Conservation (phyloP, 116 monocot genomes). For the Papilionanthe hybrid region DNA sequence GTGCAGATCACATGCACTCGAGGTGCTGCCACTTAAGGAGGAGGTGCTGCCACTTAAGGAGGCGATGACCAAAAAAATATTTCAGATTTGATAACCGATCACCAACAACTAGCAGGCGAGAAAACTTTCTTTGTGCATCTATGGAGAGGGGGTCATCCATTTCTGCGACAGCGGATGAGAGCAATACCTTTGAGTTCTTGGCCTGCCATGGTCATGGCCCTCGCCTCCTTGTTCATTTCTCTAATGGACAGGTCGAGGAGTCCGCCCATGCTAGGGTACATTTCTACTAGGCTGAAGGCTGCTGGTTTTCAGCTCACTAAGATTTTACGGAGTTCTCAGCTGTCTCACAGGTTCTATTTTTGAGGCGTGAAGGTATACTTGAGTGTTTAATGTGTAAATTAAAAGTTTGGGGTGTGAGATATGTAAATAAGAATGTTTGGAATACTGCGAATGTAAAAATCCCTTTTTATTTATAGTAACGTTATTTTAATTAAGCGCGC, state of each 20-base stretch:
- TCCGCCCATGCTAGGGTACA: constrained; percentile 78
- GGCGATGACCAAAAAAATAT: constrained; percentile 85
- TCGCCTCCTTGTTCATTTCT: constrained; percentile 58
- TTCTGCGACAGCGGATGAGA: constrained; percentile 77
- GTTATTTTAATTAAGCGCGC: neutral
- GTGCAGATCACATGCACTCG: constrained; percentile 31
- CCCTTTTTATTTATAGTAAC: neutral
- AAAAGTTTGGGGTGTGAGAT: no score
- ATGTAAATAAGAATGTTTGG: no score
- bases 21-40: constrained; percentile 57
- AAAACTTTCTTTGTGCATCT: constrained; percentile 65
- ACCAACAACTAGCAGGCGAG: constrained; percentile 1
- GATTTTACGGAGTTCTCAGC: no score
- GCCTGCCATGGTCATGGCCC: constrained; percentile 72
- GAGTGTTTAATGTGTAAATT: no score
- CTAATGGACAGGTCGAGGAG: constrained; percentile 74
- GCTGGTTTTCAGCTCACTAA: no score
- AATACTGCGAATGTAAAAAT: no score
- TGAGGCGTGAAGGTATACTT: no score
- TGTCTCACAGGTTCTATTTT: no score
- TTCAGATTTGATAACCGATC: constrained; percentile 54
- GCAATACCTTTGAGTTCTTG: constrained; percentile 78
- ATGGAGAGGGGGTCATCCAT: constrained; percentile 72
- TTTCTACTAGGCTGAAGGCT: no score
- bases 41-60: constrained; percentile 63